Evolutionary conservation across 202 grass and related monocot genomes (phyloP), one percentile per base, ranked within the genome.

Genomic region (Schoenoplectus tabernaemontani): DNA sequence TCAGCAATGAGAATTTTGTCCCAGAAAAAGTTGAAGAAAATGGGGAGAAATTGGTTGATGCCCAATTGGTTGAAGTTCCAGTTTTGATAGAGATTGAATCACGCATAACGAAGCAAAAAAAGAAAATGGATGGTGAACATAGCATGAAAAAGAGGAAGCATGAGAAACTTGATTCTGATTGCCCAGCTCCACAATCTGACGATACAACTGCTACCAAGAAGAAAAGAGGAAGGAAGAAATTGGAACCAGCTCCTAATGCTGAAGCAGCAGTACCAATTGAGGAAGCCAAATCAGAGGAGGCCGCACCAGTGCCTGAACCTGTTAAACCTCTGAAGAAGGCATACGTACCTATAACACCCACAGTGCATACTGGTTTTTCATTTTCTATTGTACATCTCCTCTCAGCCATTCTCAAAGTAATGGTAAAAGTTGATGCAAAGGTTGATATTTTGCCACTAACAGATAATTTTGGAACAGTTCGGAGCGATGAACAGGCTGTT

Each of bases 321-420:
- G 76, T 84, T 79, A 84, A 84, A 7, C 71, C 61, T 70, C 78
- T 57, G 7, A 88, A 88, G 42, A 88, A 84, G 41, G 15, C 47
- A 53, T 88, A 84, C 78, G 23, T 76, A 59, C 86, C 83, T 56
- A 88, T 88, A 54, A 88, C 67, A 19, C 86, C 86, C 65, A 84
- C 82, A 22, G 83, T 85, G 73, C 86, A 88, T 76, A 82, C 67
- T 5, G 82, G 78, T 26, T 84, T 88, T 84, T 82, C 82, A 43
- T 88, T 88, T 70, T 88, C 86, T 42, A 81, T 88, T 32, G 65
- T 88, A 69, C 86, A 88, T 84, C 82, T 88, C 64, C 86, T 88
- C 66, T 84, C 86, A 7, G 82, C 86, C 24, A 42, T 88, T 22
- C 78, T 82, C 56, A 88, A 84, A 48, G 82, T 71, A 47, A 84